phyloP scores from a whole-genome alignment of 768 basidiomycete genomes.

The Fistulinella prunicolor region DNA sequence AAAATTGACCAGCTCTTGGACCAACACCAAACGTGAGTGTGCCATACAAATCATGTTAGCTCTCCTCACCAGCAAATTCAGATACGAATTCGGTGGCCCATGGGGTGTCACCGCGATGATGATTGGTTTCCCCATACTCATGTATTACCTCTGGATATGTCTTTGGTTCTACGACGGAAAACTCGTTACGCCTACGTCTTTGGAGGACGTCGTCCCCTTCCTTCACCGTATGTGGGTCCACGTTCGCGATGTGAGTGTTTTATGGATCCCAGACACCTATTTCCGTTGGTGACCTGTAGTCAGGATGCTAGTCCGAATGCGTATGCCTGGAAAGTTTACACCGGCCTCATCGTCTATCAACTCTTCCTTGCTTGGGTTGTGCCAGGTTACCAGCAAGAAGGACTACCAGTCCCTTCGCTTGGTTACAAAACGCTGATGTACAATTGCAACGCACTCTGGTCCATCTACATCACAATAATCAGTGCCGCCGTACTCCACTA shows the following conservation, averaged over 20 bases:
- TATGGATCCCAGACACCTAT: background rate
- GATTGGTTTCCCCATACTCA: slow-evolving; percentile 87
- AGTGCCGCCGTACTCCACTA: slow-evolving; percentile 75
- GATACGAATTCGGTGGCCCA: slow-evolving; percentile 97
- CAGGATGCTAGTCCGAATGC: slow-evolving; percentile 90
- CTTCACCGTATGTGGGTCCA: slow-evolving; percentile 82
- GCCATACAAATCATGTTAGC: background rate
- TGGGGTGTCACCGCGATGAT: slow-evolving; percentile 91
- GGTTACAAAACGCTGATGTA: slow-evolving; percentile 91
- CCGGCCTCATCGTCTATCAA: slow-evolving; percentile 84
- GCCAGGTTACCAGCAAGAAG: slow-evolving; percentile 91
- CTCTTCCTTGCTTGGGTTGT: slow-evolving; percentile 87
- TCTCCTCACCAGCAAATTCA: slow-evolving; percentile 29
- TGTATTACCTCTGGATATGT: slow-evolving; percentile 99
- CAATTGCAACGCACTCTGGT: slow-evolving; percentile 92
- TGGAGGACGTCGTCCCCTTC: slow-evolving; percentile 75
- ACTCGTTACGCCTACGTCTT: slow-evolving; percentile 63
- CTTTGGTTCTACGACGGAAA: slow-evolving; percentile 93
- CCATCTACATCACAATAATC: slow-evolving; percentile 77
- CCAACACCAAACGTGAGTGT: slow-evolving; percentile 56
- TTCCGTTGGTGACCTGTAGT: background rate
- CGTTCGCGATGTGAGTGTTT: slow-evolving; percentile 60
- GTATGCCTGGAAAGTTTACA: slow-evolving; percentile 90
- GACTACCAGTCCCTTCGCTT: slow-evolving; percentile 93
- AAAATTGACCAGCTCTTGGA: slow-evolving; percentile 73